Base-by-base conservation (phyloP, 345 rosid genomes). In the Eucalyptus guilfoylei region DNA sequence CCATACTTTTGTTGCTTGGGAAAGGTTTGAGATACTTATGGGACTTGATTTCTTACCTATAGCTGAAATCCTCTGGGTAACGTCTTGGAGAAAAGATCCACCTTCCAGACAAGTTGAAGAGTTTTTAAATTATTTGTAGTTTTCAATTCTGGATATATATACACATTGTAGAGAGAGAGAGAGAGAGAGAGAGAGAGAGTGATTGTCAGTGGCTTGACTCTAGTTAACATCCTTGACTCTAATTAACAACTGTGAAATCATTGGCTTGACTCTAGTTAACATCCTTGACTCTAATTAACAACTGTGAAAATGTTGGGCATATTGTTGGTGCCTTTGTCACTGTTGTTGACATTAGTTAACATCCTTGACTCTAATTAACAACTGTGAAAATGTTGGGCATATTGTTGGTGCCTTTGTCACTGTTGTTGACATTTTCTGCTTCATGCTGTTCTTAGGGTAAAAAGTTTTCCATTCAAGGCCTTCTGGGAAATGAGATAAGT, bases 391-490 rank as follows among this genome's bases (percentile, higher is more conserved):
- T 87, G 88, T 26, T 87, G 44, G 58, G 69, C 80, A 40, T 23
- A 11, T 21, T 87, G 30, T 40, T 34, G 34, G 54, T 42, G 47
- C 88, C 48, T 34, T 87, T 52, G n/a, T 58, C 72, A 49, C 45
- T n/a, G 54, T 32, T 49, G 58, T 42, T 54, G 52, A 54, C 37
- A 37, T 37, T 69, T 64, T 30, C 40, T 58, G 49, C 85, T 55
- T n/a, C 24, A 37, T 52, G 24, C 76, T 83, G 42, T 24, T 89
- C 91, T 19, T 58, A 96, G 98, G 99, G 99, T 26, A 92, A 93
- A 88, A 97, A 96, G 92, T 97, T 97, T 92, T 97, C 99, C 37
- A 91, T 96, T 86, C 94, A 91, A 93, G 99, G 99, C 30, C 98
- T 97, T 86, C 89, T 97, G 88, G 99, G 99, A 91, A 92, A 92